phyloP scores from a whole-genome alignment of 345 rosid species.

The Pelargonium nanum region DNA sequence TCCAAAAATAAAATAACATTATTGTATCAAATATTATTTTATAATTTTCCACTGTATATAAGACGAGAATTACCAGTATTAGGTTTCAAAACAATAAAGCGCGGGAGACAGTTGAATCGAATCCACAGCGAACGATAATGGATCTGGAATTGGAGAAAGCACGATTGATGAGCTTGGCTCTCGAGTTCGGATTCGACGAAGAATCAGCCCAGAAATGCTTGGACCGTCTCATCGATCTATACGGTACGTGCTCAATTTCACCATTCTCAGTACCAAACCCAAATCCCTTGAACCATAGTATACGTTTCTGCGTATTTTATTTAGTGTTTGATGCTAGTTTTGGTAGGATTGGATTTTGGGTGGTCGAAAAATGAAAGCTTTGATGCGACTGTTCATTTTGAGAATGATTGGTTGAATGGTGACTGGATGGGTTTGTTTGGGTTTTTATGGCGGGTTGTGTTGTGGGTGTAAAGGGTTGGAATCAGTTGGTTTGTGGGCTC shows the following conservation, averaged over 20 bases:
- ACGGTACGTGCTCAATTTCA: conserved; percentile 30
- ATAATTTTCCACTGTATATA: too few relatives aligned
- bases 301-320: too few relatives aligned
- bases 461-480: too few relatives aligned
- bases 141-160: conserved; percentile 56
- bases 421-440: too few relatives aligned
- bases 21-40: too few relatives aligned
- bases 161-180: conserved; percentile 58
- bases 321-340: background rate
- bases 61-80: background rate
- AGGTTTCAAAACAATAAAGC: conserved; percentile 10
- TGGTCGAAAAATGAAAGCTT: too few relatives aligned
- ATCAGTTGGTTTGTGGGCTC: too few relatives aligned
- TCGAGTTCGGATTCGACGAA: conserved; percentile 58
- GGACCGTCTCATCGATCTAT: conserved; percentile 61
- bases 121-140: background rate
- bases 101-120: conserved; percentile 9
- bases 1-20: too few relatives aligned
- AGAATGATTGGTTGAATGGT: too few relatives aligned
- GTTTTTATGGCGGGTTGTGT: too few relatives aligned
- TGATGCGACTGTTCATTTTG: too few relatives aligned
- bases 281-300: background rate
- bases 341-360: too few relatives aligned
- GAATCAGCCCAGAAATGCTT: conserved; percentile 49
- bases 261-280: background rate